phyloP scores from a whole-genome alignment of 1,284 basidiomycete species.

The Sphagnurus paluster region DNA sequence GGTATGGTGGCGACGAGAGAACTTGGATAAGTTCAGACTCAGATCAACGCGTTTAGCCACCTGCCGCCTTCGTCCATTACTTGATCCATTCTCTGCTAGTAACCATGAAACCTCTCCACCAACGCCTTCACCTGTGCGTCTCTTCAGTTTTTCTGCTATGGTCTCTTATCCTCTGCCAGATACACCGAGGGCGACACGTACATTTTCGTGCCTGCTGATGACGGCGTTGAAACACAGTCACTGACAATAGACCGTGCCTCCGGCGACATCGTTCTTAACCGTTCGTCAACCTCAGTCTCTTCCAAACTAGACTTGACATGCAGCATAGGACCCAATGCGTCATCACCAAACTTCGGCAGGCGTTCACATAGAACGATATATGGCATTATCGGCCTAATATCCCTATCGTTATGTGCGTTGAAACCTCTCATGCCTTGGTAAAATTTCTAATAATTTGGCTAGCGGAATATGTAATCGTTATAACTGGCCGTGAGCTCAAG shows the following conservation, averaged over 20 bases:
- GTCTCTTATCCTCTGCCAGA: slow-evolving; percentile 34
- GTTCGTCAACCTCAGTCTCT: slow-evolving; percentile 42
- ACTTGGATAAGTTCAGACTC: slow-evolving; percentile 45
- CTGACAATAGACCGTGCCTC: slow-evolving; percentile 71
- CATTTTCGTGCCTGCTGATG: slow-evolving; percentile 70
- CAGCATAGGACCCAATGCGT: slow-evolving; percentile 52
- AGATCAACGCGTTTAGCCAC: slow-evolving; percentile 36
- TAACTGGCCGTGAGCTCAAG: slow-evolving; percentile 82
- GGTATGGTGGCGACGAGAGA: slow-evolving; percentile 21
- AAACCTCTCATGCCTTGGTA: slow-evolving; percentile 6
- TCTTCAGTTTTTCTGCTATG: not conserved
- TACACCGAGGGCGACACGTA: slow-evolving; percentile 72
- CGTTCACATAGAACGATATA: slow-evolving; percentile 68
- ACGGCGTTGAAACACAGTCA: slow-evolving; percentile 60
- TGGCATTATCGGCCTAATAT: slow-evolving; percentile 86
- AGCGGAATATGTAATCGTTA: slow-evolving; percentile 94
- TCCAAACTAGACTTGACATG: slow-evolving; percentile 1
- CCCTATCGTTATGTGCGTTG: slow-evolving; percentile 84
- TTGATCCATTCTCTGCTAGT: slow-evolving; percentile 8
- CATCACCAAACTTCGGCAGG: slow-evolving; percentile 51
- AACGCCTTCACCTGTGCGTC: slow-evolving; percentile 66
- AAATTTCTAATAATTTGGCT: slow-evolving; percentile 13
- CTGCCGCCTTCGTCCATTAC: slow-evolving; percentile 13
- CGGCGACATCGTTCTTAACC: slow-evolving; percentile 70
- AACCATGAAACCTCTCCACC: slow-evolving; percentile 67